Base-by-base conservation (phyloP, 179 eudicot genomes). In the Actinidia arguta region DNA sequence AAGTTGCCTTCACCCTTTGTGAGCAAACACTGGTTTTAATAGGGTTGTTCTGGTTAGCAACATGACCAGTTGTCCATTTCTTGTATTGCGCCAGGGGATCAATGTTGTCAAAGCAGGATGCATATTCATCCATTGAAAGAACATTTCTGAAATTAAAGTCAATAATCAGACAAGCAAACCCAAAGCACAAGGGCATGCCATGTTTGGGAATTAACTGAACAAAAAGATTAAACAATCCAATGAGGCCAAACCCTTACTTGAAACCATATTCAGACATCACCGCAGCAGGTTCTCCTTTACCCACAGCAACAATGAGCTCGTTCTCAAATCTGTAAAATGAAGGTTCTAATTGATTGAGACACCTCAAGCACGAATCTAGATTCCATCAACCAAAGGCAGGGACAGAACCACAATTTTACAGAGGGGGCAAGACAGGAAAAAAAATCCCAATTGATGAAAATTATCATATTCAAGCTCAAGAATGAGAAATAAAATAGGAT, bases 251-350 rank as follows among this genome's bases (percentile, higher is more conserved):
- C 46, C 85, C 93, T 85, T 89, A 96, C 99, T 90, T 95, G 88
- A 95, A 96, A 56, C 98, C 99, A 81, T 96, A 96, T 58, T 92
- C 94, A 78, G 95, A 90, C 94, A 96, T 88, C 73, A 95, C 99
- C 22, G 86, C 87, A 52, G 95, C 97, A 86, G 99, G 99, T 87
- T 96, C 98, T 78, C 98, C 98, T 88, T 96, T 96, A 67, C 99
- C 99, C 76, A 93, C 94, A 81, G 98, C 99, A 85, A 96, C 89
- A 73, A 93, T 73, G 55, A 93, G 92, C 44, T 93, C 93, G 68
- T 90, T 86, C 79, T 88, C 90, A 90, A 86, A 94, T 80, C 99
- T 94, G 83, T 22, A 39, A 48, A 31, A 46, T 10, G 27, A 80
- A 80, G 66, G 46, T 70, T 18, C 31, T 22, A 56, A 59, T 36